Percentiles rank a stretch among this genome's conserved stretches.
phyloP scores from a whole-genome alignment of 208 protist species.

The Phytomonas sp. region DNA sequence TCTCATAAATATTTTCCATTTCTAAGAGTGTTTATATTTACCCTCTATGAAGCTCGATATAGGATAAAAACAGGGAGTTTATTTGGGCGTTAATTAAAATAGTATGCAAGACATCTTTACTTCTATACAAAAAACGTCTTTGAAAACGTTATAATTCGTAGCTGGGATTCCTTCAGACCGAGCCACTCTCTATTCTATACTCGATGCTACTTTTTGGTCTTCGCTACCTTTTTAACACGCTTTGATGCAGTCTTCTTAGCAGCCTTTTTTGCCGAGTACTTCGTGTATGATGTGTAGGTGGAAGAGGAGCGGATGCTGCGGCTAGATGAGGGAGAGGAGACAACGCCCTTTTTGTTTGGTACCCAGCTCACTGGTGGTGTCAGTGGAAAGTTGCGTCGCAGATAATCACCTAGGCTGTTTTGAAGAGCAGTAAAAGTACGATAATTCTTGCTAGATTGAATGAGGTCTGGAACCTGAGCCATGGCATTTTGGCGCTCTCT shows the following conservation, averaged over 20 bases:
- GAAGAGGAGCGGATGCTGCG: neutral
- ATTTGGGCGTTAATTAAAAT: neutral
- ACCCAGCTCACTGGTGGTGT: conserved; percentile 5
- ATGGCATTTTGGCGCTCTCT: conserved; percentile 32
- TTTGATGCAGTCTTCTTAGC: neutral
- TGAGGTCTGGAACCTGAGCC: conserved; percentile 50
- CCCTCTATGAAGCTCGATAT: neutral
- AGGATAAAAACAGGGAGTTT: neutral
- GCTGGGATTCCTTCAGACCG: neutral
- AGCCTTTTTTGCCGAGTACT: neutral
- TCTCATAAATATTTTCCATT: neutral
- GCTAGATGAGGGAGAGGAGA: neutral
- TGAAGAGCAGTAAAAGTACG: conserved; percentile 82
- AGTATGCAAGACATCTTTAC: neutral
- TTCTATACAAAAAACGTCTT: neutral
- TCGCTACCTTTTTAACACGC: neutral
- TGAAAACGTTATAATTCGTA: neutral
- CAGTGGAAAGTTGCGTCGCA: conserved; percentile 68
- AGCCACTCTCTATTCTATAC: neutral
- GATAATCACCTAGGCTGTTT: conserved; percentile 71
- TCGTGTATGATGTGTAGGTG: neutral
- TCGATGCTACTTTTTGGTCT: neutral
- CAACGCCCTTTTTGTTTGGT: neutral
- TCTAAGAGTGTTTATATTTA: neutral
- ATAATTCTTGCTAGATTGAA: conserved; percentile 34